These are phyloP conservation scores for Paramecium tetraurelia DNA, from an alignment of 73 alveolate genomes.

Conservation along the genomic window DNA sequence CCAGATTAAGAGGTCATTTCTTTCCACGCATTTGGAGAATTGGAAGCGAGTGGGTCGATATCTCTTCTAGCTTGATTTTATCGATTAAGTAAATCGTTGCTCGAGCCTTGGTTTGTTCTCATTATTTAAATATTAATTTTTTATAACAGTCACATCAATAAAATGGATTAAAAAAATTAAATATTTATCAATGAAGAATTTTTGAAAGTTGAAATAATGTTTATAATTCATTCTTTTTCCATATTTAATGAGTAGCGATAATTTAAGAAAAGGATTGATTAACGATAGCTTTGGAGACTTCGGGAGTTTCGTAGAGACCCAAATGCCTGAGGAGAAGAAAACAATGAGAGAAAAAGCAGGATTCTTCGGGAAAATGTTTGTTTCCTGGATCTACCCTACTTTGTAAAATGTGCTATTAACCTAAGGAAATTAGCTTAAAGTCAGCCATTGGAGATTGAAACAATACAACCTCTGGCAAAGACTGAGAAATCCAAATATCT, in stretches of 20 bases:
- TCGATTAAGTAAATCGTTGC: neutral
- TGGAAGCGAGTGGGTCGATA: neutral
- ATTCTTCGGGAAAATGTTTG: neutral
- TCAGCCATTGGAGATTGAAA: neutral
- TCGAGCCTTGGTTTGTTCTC: neutral
- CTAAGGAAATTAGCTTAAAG: neutral
- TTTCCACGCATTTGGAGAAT: neutral
- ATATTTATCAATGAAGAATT: neutral
- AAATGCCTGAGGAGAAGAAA: neutral
- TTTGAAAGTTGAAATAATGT: neutral
- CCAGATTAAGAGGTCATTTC: neutral
- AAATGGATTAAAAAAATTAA: neutral
- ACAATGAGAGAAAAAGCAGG: conserved; percentile 1
- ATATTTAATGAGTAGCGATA: neutral
- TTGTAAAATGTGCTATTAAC: neutral
- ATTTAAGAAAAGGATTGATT: neutral
- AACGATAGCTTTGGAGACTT: neutral
- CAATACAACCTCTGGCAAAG: neutral
- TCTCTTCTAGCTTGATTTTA: neutral
- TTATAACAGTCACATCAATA: neutral
- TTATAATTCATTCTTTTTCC: neutral
- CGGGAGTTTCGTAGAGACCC: neutral
- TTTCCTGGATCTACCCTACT: neutral
- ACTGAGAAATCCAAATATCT: neutral
- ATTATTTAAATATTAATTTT: neutral